Base-by-base conservation (phyloP, 495 filamentous ascomycete genomes). In the Penicillium alfredii region DNA sequence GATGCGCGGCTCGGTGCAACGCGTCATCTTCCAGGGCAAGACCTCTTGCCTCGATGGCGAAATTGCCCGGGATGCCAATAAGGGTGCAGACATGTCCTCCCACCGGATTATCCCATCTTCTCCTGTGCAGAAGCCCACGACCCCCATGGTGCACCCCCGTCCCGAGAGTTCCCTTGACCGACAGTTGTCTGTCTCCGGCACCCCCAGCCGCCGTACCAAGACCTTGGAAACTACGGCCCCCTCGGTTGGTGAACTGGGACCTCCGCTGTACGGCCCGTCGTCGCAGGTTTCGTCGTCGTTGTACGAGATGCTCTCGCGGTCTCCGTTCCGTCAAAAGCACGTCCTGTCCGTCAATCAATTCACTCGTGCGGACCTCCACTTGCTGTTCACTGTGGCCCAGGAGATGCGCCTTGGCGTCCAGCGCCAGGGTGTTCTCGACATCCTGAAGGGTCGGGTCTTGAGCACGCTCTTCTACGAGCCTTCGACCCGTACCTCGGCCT, bases 381-480 rank as follows among this genome's bases (percentile, higher is more conserved):
- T 88, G 30, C 79, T 98, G 27, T 97, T 98, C 73, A 88, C 87
- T 12, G 86, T 98, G 26, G 93, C 92, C 1, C 84, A 93, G 54
- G 92, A 97, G 61, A 95, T 97, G 87, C 82, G 88, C 11, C 73
- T 94, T 11, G 89, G 86, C 32, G 92, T 94, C 14, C 80, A 94
- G 59, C 80, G 88, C 22, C 80, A 94, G 48, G 92, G 92, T 36
- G 80, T 90, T 17, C 75, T 98, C 43, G 81, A 89, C 43, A 71
- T 94, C 33, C 76, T 98, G 35, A 86, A 82, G 51, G 88, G 88
- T 20, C 79, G 83, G 26, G 68, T 97, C 16, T 75, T 98, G 16
- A 83, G 79, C 68, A 89, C 85, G 1, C 78, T 97, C 66, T 98
- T 98, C 78, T 98, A 85, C 64, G 92, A 98, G 70, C 90, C 92